Evolutionary conservation across 2,329 filamentous ascomycete genomes (phyloP).

Genomic region (Escovopsis sp.): DNA sequence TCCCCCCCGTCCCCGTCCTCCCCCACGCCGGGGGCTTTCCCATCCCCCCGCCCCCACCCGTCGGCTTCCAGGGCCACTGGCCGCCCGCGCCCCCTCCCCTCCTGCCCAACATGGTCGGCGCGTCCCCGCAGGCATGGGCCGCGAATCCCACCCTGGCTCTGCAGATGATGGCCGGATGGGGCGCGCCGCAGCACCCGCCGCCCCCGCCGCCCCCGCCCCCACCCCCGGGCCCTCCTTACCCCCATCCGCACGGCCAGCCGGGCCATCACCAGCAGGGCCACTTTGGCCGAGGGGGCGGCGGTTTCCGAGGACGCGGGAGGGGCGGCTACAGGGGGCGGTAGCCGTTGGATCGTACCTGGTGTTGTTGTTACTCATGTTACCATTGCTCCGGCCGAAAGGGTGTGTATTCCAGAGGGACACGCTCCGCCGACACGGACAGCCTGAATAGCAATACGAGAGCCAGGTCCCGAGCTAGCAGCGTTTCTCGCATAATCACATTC

Average conservation of each 20-base stretch:
- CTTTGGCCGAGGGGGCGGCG: constrained; percentile 12
- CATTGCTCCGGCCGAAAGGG: too few relatives aligned
- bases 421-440: too few relatives aligned
- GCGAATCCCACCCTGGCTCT: constrained; percentile 13
- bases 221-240: constrained; percentile 7
- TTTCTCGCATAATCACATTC: too few relatives aligned
- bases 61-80: constrained; percentile 28
- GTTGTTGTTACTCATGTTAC: too few relatives aligned
- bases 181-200: background rate
- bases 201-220: constrained; percentile 10
- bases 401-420: too few relatives aligned
- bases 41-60: constrained; percentile 16
- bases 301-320: constrained; percentile 15
- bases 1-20: background rate
- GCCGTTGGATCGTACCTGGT: background rate
- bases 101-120: constrained; percentile 8
- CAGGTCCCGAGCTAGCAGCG: too few relatives aligned
- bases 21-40: constrained; percentile 15
- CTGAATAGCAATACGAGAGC: too few relatives aligned
- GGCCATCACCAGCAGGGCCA: constrained; percentile 9
- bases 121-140: constrained; percentile 13
- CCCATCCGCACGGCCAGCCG: constrained; percentile 1
- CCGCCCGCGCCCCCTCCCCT: constrained; percentile 21
- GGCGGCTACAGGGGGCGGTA: constrained; percentile 13
- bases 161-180: constrained; percentile 15